Evolutionary conservation across 1,284 basidiomycete species (phyloP).

Genomic region (Fomitopsis schrenkii): DNA sequence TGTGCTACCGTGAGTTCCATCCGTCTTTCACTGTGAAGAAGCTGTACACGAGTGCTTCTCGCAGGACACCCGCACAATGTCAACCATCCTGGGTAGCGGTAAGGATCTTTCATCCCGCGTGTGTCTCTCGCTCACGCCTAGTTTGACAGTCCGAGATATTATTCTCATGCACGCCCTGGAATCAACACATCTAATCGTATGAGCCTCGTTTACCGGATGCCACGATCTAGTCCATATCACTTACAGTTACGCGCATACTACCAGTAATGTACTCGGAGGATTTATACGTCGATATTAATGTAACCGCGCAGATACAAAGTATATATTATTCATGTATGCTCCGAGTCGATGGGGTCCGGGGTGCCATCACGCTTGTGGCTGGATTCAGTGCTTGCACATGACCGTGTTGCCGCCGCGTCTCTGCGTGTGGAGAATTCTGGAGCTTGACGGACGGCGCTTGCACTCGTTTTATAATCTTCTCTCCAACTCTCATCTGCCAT

Average conservation of each 20-base stretch:
- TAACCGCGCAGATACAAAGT: neutral
- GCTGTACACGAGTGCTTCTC: neutral
- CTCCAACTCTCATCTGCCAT: too few species aligned
- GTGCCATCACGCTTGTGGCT: too few species aligned
- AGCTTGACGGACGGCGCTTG: too few species aligned
- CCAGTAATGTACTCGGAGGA: neutral
- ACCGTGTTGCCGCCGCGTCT: too few species aligned
- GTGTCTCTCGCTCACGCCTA: neutral
- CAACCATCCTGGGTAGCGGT: conserved; percentile 42
- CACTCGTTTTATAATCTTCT: too few species aligned
- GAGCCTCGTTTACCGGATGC: neutral
- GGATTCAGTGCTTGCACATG: too few species aligned
- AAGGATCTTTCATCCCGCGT: conserved; percentile 16
- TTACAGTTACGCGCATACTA: neutral
- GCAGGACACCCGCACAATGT: conserved; percentile 42
- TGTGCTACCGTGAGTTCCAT: conserved; percentile 40
- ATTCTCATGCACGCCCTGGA: conserved; percentile 20
- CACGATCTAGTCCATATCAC: neutral
- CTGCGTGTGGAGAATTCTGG: too few species aligned
- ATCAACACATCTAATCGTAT: neutral
- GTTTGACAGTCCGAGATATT: conserved; percentile 38
- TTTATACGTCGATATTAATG: neutral
- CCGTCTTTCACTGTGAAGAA: neutral
- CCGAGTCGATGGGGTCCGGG: neutral
- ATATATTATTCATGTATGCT: neutral